Conservation (phyloP, 495 filamentous ascomycete species). For the Hyaloscypha bicolor region DNA sequence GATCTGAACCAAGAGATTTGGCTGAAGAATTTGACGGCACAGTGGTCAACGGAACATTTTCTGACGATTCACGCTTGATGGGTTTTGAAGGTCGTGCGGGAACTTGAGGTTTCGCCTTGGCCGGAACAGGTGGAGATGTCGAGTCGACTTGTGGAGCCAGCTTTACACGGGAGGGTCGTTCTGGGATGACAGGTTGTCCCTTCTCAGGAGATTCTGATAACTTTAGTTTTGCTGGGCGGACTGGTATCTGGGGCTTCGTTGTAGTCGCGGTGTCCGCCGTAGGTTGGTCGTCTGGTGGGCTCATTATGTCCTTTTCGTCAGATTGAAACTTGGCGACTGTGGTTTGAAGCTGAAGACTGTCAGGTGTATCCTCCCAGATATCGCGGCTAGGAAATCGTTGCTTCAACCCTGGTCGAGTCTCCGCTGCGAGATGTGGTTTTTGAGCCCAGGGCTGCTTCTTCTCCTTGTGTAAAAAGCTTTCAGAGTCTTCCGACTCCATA, state of each 20-base stretch:
- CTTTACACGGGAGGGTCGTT: constrained; percentile 37
- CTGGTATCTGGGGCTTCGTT: constrained; percentile 40
- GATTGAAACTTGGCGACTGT: constrained; percentile 69
- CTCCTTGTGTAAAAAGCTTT: constrained; percentile 46
- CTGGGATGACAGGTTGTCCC: constrained; percentile 43
- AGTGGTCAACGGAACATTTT: constrained; percentile 40
- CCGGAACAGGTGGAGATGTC: constrained; percentile 55
- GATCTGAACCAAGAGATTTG: constrained; percentile 31
- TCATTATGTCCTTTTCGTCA: constrained; percentile 43
- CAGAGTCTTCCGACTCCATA: constrained; percentile 43
- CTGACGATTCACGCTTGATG: constrained; percentile 41
- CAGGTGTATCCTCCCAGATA: constrained; percentile 95
- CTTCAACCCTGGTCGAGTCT: constrained; percentile 55
- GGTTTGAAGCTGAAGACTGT: constrained; percentile 77
- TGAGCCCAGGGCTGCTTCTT: constrained; percentile 45
- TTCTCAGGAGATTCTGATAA: constrained; percentile 37
- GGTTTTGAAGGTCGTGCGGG: constrained; percentile 70
- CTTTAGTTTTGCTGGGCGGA: constrained; percentile 42
- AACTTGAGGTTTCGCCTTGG: constrained; percentile 79
- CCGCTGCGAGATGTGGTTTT: constrained; percentile 42
- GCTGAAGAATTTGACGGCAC: constrained; percentile 39
- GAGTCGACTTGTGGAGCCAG: constrained; percentile 41
- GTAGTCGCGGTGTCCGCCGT: constrained; percentile 31
- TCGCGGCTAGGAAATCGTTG: constrained; percentile 92
- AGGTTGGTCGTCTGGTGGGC: constrained; percentile 32